Evolutionary conservation across 345 rosid species (phyloP).

Genomic region (Luvunga scandens): DNA sequence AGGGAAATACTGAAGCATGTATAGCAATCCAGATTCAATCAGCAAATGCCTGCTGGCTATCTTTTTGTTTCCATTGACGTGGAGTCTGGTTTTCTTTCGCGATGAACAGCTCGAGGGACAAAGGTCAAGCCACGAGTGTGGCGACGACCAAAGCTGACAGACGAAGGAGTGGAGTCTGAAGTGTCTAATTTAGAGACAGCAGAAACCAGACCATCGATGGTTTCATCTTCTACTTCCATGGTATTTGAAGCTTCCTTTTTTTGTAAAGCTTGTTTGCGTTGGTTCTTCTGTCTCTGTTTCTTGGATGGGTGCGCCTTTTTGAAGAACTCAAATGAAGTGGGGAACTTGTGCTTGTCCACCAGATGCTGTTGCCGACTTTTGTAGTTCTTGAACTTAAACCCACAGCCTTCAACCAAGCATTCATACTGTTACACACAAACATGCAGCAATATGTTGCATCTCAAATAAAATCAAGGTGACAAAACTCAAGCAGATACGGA

Average conservation of each 20-base stretch:
- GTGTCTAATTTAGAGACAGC: conserved; percentile 80
- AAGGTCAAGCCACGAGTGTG: conserved; percentile 68
- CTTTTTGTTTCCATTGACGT: conserved; percentile 23
- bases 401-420: conserved; percentile 93
- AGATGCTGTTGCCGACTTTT: conserved; percentile 81
- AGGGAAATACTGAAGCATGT: not conserved
- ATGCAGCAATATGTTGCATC: not conserved
- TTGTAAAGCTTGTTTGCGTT: conserved; percentile 29
- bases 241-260: conserved; percentile 36
- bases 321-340: conserved; percentile 79
- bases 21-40: not conserved
- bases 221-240: conserved; percentile 80
- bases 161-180: conserved; percentile 66
- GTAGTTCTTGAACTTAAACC: conserved; percentile 68
- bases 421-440: conserved; percentile 56
- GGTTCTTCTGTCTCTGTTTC: conserved; percentile 74
- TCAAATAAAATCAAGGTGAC: not conserved
- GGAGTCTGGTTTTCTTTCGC: conserved; percentile 36
- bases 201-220: conserved; percentile 66
- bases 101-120: conserved; percentile 67
- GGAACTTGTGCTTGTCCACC: conserved; percentile 86
- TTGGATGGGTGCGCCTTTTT: conserved; percentile 68
- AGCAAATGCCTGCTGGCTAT: conserved; percentile 7
- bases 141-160: conserved; percentile 80
- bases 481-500: not conserved